Conservation (phyloP, 192 early-diverging fungal species). For the Glomus cerebriforme region DNA sequence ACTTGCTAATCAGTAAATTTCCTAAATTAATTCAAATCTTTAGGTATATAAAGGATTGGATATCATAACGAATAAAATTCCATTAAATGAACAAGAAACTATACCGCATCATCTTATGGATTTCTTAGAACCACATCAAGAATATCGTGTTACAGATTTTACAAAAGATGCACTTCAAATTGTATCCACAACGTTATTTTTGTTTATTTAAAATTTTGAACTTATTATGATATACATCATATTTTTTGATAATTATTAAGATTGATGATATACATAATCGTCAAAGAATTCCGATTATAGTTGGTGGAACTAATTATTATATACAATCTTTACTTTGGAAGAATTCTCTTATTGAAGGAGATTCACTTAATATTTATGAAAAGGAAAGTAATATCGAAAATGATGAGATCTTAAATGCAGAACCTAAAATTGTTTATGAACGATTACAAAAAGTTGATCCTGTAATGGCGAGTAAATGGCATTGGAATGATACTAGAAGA, state of each 20-base stretch:
- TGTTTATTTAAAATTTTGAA: not conserved
- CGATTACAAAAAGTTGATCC: conserved; percentile 77
- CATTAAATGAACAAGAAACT: conserved; percentile 62
- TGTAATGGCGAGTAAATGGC: conserved; percentile 87
- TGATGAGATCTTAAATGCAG: conserved; percentile 34
- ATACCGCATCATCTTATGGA: conserved; percentile 88
- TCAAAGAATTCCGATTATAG: conserved; percentile 78
- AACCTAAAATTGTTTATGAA: conserved; percentile 63
- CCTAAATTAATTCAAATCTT: not conserved
- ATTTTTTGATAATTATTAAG: conserved; percentile 35
- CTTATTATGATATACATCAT: not conserved
- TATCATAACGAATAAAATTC: conserved; percentile 95
- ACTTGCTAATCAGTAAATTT: not conserved
- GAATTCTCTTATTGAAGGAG: conserved; percentile 59
- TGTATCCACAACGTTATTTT: conserved; percentile 43
- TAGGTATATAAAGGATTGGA: conserved; percentile 89
- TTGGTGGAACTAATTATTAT: conserved; percentile 98
- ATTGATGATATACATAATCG: conserved; percentile 79
- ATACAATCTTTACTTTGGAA: conserved; percentile 88
- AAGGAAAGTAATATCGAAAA: conserved; percentile 19
- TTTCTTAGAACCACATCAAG: conserved; percentile 65
- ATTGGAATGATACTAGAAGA: conserved; percentile 84
- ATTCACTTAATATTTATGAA: not conserved
- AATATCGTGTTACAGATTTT: conserved; percentile 90
- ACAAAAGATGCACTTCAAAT: conserved; percentile 70